Evolutionary conservation across 2,329 filamentous ascomycete species (phyloP), one percentile per base, ranked within the genome.

Genomic region (Calycina herbarum): DNA sequence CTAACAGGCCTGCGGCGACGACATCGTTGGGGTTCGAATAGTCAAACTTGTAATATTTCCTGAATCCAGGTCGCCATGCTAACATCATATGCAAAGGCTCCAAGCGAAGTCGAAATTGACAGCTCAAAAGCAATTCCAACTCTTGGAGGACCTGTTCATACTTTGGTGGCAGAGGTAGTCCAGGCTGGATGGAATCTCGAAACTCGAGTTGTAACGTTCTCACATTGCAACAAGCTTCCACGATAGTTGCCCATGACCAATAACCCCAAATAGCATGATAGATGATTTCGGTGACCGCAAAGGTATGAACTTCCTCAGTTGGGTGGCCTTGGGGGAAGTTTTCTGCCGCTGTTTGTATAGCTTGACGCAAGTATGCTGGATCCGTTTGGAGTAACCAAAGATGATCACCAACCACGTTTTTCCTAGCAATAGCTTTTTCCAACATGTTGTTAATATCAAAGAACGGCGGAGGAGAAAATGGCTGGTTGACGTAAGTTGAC

Each of bases 371-470:
- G 40, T 67, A 67, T 5, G 54, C 61, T 7, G 64, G 61, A 33
- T 65, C 61, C 7, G 61, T 65, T 59, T 67, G 66, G 6, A 67
- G 35, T 35, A 65, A 33, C 64, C 63, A 65, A 11, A 67, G 57
- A 64, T 66, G 61, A 61, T 65, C 64, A 31, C 38, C 38, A n/a
- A 45, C 31, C 27, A 51, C 35, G 24, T 59, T 35, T 2, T 59
- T 27, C 38, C 61, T 57, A 11, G 59, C 38, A n/a, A 45, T 27
- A 20, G 64, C 61, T 42, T 63, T 63, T 20, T 31, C 20, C 5
- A 61, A 17, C 33, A 67, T 58, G 4, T n/a, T 13, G 38, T 64
- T 31, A 8, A 64, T 58, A 45, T 58, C 45, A 58, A 67, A 67
- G 17, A 45, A 42, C 4, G 66, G 64, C 2, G 66, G 66, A 2